A percentile compares a stretch with the other conserved stretches of the same genome.
These are phyloP conservation scores for Trebouxiophyceae sp. DNA, from an alignment of 163 green algal species.

Conservation along the genomic window DNA sequence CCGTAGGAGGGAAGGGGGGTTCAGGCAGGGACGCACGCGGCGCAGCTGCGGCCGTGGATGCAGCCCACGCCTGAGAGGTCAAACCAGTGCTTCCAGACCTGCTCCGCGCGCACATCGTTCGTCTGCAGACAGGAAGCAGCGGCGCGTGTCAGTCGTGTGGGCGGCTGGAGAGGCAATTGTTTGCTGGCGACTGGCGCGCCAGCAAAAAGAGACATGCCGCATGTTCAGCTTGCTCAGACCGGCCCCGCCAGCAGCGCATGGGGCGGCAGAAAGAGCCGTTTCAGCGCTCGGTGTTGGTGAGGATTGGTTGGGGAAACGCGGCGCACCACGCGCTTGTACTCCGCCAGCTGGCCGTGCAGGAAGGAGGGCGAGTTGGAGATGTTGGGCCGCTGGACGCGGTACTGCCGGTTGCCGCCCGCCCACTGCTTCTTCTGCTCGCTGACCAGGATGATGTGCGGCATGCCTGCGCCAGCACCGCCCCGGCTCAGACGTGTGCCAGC, in stretches of 20 bases:
- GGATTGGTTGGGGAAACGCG: not conserved
- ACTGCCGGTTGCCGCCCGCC: not conserved
- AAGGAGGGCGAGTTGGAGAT: not conserved
- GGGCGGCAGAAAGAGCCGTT: no score
- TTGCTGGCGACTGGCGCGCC: not conserved
- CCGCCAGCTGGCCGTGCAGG: not conserved
- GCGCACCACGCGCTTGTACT: no score
- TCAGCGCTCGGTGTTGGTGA: not conserved
- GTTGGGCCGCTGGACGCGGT: conserved; percentile 6
- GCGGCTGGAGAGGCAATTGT: not conserved
- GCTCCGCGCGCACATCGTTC: conserved; percentile 28
- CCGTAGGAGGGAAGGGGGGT: no score
- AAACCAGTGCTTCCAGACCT: conserved; percentile 53
- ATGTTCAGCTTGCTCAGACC: not conserved
- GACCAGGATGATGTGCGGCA: conserved; percentile 1
- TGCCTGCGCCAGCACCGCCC: no score
- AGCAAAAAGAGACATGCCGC: not conserved
- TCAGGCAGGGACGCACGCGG: not conserved
- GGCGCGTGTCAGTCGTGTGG: not conserved
- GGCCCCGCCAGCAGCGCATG: not conserved
- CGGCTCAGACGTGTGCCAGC: no score
- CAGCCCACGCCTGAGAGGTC: conserved; percentile 24
- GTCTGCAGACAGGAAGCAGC: conserved; percentile 3
- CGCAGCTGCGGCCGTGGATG: conserved; percentile 38
- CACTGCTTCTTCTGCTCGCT: not conserved